Percentiles rank a stretch among this genome's conserved stretches.
phyloP scores from a whole-genome alignment of 163 green algal species.

The Chloromonas sp. region DNA sequence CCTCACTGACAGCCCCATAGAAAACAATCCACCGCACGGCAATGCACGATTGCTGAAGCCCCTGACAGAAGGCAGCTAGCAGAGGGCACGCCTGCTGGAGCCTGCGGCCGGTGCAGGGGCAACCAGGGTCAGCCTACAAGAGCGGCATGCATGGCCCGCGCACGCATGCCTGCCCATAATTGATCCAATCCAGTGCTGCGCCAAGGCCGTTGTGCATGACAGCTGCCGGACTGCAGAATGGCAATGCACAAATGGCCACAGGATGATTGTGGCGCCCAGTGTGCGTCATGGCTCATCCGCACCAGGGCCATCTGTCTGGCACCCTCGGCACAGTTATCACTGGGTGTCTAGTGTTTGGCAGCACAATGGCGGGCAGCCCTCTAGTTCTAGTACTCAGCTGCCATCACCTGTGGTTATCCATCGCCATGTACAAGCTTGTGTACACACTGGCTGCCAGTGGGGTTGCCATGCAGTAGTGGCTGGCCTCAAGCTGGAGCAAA shows the following conservation, averaged over 20 bases:
- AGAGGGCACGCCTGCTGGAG: neutral
- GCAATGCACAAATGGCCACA: neutral
- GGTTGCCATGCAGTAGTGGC: neutral
- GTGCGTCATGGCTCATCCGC: too few species aligned
- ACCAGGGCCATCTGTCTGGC: conserved; percentile 25
- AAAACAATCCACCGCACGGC: conserved; percentile 18
- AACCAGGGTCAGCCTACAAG: too few species aligned
- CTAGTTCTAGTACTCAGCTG: too few species aligned
- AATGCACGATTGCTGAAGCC: conserved; percentile 8
- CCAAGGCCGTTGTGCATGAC: neutral
- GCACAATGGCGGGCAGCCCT: too few species aligned
- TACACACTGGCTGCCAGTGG: conserved; percentile 56
- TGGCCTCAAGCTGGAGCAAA: conserved; percentile 62
- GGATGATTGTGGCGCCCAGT: too few species aligned
- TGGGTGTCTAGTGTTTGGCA: too few species aligned
- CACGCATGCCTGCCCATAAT: too few species aligned
- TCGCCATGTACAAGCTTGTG: conserved; percentile 78
- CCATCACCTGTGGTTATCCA: conserved; percentile 15
- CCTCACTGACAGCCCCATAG: conserved; percentile 14
- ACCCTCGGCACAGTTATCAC: too few species aligned
- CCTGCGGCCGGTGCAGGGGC: neutral
- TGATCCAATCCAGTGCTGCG: neutral
- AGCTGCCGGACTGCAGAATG: neutral
- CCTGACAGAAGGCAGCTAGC: conserved; percentile 7
- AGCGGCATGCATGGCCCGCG: too few species aligned